Base-by-base conservation (phyloP, 352 stramenopile species). In the Peronospora belbahrii region DNA sequence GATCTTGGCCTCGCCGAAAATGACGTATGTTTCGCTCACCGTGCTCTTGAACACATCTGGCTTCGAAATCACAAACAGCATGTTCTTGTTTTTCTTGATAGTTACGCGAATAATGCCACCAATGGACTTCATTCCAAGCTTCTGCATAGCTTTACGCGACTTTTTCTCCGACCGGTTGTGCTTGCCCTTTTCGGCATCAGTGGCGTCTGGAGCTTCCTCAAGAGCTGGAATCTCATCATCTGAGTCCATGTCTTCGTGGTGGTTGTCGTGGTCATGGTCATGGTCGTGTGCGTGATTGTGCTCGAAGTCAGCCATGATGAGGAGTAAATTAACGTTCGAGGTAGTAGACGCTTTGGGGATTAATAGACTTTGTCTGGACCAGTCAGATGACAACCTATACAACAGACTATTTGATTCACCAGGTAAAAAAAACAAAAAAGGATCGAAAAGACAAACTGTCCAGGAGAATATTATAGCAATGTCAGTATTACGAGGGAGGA, bases 1-100 rank as follows among this genome's bases (percentile, higher is more conserved):
- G 50, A 97, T 97, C 81, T 98, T 98, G 73, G 95, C 94, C 83
- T 99, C 95, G 44, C 96, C 97, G 65, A 99, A 99, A 71, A 99
- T 95, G 42, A 99, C 88, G 57, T 96, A 97, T 31, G 89, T 95
- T 64, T 99, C 96, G 43, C 76, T 88, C 25, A 74, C 94, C 40
- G 93, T 83, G 60, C 70, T 95, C 84, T 98, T 98, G 88, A 97
- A 98, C 45, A 99, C 95, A 80, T 98, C 96, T 4, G 96, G 96
- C 61, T 97, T 96, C 59, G 83, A 90, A 62, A 99, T 98, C 14
- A 97, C 95, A 66, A 99, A 98, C 40, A 96, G 51, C 38, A 90
- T 65, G 65, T 97, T 98, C 74, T 98, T 97, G 70, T 90, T 97
- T 72, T 97, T 97, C 77, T 98, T 98, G 50, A 99, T 95, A 11